Evolutionary conservation across 2,329 filamentous ascomycete genomes (phyloP), one percentile per base, ranked within the genome.

Genomic region (Fusarium hostae): DNA sequence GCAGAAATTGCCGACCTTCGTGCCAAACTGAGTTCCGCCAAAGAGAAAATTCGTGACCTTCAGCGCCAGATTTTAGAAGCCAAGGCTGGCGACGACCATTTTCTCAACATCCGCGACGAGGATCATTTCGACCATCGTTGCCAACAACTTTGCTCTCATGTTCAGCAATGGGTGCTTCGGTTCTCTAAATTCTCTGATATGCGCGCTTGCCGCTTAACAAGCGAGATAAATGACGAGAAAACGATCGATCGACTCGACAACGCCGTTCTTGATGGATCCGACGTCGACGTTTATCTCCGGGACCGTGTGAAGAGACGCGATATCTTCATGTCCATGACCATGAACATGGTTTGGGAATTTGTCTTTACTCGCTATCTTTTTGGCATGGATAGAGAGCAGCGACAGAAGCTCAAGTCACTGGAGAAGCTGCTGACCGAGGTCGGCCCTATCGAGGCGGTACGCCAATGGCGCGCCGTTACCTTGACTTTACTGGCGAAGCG

Each of bases 281-380:
- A 98, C 79, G 94, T 97, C 70, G 94, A 98, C 81, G 85, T 86
- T 63, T 96, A 97, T 78, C 90, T 99, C 52, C 88, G 89, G 73
- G 95, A 99, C 80, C 93, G 97, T 41, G 92, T 98, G 59, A 91
- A 89, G 77, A 91, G 96, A 68, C 91, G 95, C 66, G 95, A 98
- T 80, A 91, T 98, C 64, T 98, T 99, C 86, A 98, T 98, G 94
- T 96, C 94, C 40, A 94, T 99, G 81, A 94, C 95, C 61, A 98
- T 98, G 95, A 96, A 93, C 68, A 98, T 99, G 94, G 91, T 99
- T 56, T 99, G 95, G 95, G 96, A 99, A 82, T 98, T 97, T 78
- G 91, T 99, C 79, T 99, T 99, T 80, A 98, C 95, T 12, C 91
- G 96, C 71, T 99, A 99, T 81, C 90, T 99, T 30, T 99, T 99